A percentile compares a stretch with the other conserved stretches of the same genome.
Conservation (phyloP, 371 early-diverging fungal species). For the Hamiltosporidium tvaerminnensis region DNA sequence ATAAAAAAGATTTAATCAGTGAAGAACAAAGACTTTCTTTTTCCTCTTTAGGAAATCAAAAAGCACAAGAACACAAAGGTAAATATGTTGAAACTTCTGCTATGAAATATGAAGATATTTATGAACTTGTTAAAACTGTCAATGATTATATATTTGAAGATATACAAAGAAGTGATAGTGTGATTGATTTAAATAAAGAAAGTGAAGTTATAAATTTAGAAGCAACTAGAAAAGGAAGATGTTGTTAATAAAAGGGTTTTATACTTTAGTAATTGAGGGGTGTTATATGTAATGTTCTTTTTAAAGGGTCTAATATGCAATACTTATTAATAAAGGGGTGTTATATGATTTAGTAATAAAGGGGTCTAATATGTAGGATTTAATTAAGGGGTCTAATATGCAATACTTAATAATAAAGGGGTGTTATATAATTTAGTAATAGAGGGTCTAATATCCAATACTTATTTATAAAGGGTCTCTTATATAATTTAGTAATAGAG, state of each 20-base stretch:
- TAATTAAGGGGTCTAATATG: no score
- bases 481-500: no score
- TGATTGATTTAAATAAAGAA: neutral
- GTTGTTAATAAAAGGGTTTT: neutral
- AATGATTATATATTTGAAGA: conserved; percentile 28
- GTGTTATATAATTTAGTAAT: no score
- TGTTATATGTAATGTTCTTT: no score
- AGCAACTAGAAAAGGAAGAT: neutral
- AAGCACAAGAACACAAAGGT: conserved; percentile 37
- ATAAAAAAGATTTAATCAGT: conserved; percentile 47
- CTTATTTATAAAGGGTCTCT: no score
- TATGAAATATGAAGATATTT: conserved; percentile 43
- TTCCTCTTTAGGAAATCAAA: conserved; percentile 7
- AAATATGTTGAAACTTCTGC: conserved; percentile 45
- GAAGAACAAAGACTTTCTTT: conserved; percentile 7
- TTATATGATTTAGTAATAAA: no score
- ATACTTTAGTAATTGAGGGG: no score
- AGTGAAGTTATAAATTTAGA: neutral
- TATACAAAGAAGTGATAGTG: conserved; percentile 19
- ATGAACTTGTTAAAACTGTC: conserved; percentile 29
- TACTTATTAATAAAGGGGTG: no score
- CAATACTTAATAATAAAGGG: no score
- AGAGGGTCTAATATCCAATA: no score
- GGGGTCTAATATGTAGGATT: no score
- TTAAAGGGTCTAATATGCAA: no score